Evolutionary conservation across 345 rosid genomes (phyloP).

Genomic region (Salix purpurea): DNA sequence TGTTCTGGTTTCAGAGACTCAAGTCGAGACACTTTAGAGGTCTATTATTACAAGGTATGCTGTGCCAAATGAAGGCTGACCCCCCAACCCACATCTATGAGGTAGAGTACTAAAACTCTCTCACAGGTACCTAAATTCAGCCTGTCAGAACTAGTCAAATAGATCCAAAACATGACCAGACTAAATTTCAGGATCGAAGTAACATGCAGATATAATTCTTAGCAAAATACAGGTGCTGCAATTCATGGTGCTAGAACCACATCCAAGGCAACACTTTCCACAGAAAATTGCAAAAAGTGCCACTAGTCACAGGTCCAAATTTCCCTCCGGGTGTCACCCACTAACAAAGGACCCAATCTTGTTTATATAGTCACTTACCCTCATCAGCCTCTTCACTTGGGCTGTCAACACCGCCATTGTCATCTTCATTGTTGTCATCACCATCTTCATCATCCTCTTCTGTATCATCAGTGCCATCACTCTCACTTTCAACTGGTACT

Average conservation of each 20-base stretch:
- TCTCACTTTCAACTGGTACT: conserved; percentile 49
- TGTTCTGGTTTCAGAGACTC: background rate
- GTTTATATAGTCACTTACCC: conserved; percentile 32
- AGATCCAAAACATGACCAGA: no score
- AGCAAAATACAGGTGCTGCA: background rate
- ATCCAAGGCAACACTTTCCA: background rate
- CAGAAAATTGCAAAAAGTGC: background rate
- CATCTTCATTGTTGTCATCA: conserved; percentile 28
- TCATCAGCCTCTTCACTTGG: conserved; percentile 41
- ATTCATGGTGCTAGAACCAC: background rate
- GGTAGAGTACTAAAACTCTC: no score
- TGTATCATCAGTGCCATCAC: conserved; percentile 40
- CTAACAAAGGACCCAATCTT: background rate
- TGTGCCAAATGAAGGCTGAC: no score
- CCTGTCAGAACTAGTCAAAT: background rate
- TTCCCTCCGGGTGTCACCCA: background rate
- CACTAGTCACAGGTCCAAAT: background rate
- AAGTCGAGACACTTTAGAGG: background rate
- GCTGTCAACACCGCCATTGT: conserved; percentile 14
- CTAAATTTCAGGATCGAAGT: background rate
- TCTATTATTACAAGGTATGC: no score
- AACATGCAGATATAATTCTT: background rate
- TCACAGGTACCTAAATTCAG: background rate
- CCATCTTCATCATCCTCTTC: conserved; percentile 40
- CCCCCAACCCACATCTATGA: no score